Evolutionary conservation across 2,329 filamentous ascomycete genomes (phyloP).

Genomic region (Penicillium griseofulvum): DNA sequence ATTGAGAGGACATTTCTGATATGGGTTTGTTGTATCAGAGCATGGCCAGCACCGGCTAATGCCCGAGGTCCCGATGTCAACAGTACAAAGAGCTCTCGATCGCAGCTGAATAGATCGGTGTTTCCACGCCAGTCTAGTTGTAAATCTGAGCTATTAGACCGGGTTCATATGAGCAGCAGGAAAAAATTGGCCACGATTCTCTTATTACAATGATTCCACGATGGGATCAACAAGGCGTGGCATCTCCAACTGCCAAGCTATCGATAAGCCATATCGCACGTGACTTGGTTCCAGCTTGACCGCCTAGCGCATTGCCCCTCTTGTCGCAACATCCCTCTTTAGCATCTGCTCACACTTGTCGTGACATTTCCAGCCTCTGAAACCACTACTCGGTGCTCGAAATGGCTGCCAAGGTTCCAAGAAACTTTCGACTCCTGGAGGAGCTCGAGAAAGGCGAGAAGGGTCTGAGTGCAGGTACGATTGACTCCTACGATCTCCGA

Average conservation of each 20-base stretch:
- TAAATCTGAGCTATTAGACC: neutral
- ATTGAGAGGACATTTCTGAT: conserved; percentile 79
- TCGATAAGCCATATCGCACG: conserved; percentile 27
- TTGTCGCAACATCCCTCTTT: conserved; percentile 6
- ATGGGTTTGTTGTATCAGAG: conserved; percentile 23
- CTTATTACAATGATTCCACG: conserved; percentile 9
- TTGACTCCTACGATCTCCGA: conserved; percentile 5
- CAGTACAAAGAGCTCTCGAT: conserved; percentile 7
- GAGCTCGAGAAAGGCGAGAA: conserved; percentile 99
- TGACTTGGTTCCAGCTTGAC: conserved; percentile 11
- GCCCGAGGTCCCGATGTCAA: conserved; percentile 15
- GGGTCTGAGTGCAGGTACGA: conserved; percentile 75
- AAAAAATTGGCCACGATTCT: neutral
- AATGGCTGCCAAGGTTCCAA: conserved; percentile 75
- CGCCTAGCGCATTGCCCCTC: conserved; percentile 22
- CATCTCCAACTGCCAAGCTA: conserved; percentile 24
- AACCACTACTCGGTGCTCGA: conserved; percentile 5
- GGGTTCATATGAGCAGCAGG: neutral
- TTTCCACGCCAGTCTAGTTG: neutral
- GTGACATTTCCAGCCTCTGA: neutral
- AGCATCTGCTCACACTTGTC: conserved; percentile 1
- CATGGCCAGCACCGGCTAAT: conserved; percentile 27
- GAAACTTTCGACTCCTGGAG: conserved; percentile 94
- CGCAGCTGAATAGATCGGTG: neutral
- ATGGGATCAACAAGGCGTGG: conserved; percentile 23